Evolutionary conservation across 768 basidiomycete species (phyloP), one percentile per base, ranked within the genome.

Genomic region (Grammothele lineata): DNA sequence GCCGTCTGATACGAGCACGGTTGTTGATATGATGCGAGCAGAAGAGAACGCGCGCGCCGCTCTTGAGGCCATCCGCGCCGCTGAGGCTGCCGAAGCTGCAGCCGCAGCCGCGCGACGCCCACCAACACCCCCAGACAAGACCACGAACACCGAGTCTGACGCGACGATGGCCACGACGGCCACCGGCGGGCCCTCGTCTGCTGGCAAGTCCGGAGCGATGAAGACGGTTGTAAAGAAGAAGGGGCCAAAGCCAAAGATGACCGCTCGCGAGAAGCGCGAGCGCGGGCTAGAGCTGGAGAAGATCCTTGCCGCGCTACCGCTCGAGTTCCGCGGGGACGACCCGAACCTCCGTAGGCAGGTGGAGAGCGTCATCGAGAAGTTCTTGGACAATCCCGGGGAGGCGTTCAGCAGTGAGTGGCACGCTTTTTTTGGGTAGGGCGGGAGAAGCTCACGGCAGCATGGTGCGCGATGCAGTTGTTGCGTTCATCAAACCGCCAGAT

Each of bases 301-400:
- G 48, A 76, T 89, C 14, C 75, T 94, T 14, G 75, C 82, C 21
- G 80, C 77, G 44, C 70, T 95, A 30, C 93, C 93, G 0, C 73
- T 97, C 11, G 93, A 95, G 65, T 97, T 92, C 62, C 78, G 93
- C 19, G 93, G 93, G 8, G 85, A 73, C 54, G 90, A 95, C 66
- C 85, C 92, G 85, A 78, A 73, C 44, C 70, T 92, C 33, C 81
- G 90, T 22, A 74, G 81, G 34, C 80, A 86, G 46, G 84, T 92
- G 72, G 92, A 94, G 66, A 73, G 66, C 22, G 85, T 94, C 22
- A 83, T 97, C 46, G 83, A 84, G 44, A 77, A 75, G 11, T 70
- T 95, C 48, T 77, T 92, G 68, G 80, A 87, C 51, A 73, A 76
- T 23, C 71, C 77, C 0, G 69, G 67, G 21, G 74, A 73, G 14